phyloP scores from a whole-genome alignment of 2,329 filamentous ascomycete genomes.

The Trichoderma gracile region DNA sequence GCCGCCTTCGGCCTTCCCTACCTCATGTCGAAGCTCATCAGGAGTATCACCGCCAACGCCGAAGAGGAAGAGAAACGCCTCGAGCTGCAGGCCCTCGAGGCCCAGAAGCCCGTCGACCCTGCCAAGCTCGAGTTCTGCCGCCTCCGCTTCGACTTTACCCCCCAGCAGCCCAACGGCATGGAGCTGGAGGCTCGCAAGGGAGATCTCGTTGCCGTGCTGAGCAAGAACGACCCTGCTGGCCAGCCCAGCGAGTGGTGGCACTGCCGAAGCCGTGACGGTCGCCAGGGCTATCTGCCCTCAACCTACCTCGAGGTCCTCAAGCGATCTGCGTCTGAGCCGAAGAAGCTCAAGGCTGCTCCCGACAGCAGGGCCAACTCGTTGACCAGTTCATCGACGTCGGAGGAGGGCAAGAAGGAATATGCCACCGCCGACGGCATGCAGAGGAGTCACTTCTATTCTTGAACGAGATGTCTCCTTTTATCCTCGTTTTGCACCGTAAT shows the following conservation, averaged over 20 bases:
- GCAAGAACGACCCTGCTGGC: conserved; percentile 88
- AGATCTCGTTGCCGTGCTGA: conserved; percentile 89
- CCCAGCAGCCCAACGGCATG: conserved; percentile 66
- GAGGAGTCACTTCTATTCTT: conserved; percentile 60
- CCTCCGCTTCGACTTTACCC: conserved; percentile 89
- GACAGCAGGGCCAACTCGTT: conserved; percentile 53
- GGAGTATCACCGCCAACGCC: conserved; percentile 75
- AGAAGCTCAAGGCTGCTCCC: conserved; percentile 54
- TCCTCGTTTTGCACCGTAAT: background rate
- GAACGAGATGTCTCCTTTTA: conserved; percentile 26
- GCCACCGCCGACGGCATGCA: conserved; percentile 58
- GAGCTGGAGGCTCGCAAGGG: conserved; percentile 93
- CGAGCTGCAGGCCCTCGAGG: conserved; percentile 52
- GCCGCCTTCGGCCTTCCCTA: conserved; percentile 95
- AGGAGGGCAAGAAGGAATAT: conserved; percentile 53
- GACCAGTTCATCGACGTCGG: conserved; percentile 46
- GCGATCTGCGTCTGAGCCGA: conserved; percentile 52
- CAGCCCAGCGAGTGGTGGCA: conserved; percentile 97
- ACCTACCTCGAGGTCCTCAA: conserved; percentile 81
- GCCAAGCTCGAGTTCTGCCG: conserved; percentile 95
- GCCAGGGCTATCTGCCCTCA: conserved; percentile 86
- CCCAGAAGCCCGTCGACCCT: conserved; percentile 68
- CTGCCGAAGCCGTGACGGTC: conserved; percentile 84
- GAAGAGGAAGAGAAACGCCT: conserved; percentile 74
- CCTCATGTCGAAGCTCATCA: conserved; percentile 95